These are phyloP conservation scores for Phytopythium oedochilum DNA, from an alignment of 352 stramenopile species.

Conservation along the genomic window DNA sequence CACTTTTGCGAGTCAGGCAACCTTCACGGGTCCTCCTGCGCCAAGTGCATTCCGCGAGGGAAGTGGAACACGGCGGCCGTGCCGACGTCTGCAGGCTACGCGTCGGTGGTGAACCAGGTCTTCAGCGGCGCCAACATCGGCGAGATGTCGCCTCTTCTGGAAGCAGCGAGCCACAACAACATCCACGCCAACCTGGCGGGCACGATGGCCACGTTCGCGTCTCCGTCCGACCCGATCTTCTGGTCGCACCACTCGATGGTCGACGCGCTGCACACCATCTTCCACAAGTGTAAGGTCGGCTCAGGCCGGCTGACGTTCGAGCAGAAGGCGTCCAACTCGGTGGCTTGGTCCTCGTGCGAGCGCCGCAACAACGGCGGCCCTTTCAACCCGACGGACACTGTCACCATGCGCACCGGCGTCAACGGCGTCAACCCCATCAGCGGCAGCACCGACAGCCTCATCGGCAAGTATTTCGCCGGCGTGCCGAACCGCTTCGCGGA, in stretches of 20 bases:
- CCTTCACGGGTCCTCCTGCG: conserved; percentile 17
- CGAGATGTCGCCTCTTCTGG: conserved; percentile 37
- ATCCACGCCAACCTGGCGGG: conserved; percentile 44
- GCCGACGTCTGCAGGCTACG: conserved; percentile 30
- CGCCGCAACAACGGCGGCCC: conserved; percentile 16
- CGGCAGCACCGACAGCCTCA: conserved; percentile 25
- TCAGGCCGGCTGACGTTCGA: conserved; percentile 29
- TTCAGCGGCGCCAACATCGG: conserved; percentile 49
- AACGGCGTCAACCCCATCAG: conserved; percentile 29
- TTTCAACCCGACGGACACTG: conserved; percentile 40
- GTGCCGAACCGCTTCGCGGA: conserved; percentile 34
- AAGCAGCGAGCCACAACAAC: conserved; percentile 54
- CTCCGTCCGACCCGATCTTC: conserved; percentile 63
- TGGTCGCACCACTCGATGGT: conserved; percentile 69
- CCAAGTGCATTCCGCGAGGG: conserved; percentile 43
- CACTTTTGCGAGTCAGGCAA: conserved; percentile 47
- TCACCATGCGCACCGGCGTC: conserved; percentile 37
- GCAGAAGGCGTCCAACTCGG: conserved; percentile 38
- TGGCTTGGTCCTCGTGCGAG: conserved; percentile 43
- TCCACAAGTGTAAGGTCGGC: conserved; percentile 65
- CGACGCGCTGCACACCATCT: conserved; percentile 63
- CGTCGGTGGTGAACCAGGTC: conserved; percentile 40
- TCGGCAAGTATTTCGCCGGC: conserved; percentile 33
- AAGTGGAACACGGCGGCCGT: conserved; percentile 26
- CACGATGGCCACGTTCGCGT: conserved; percentile 43